phyloP scores from a whole-genome alignment of 2,329 filamentous ascomycete species.

The Torrubiellomyces zombiae region DNA sequence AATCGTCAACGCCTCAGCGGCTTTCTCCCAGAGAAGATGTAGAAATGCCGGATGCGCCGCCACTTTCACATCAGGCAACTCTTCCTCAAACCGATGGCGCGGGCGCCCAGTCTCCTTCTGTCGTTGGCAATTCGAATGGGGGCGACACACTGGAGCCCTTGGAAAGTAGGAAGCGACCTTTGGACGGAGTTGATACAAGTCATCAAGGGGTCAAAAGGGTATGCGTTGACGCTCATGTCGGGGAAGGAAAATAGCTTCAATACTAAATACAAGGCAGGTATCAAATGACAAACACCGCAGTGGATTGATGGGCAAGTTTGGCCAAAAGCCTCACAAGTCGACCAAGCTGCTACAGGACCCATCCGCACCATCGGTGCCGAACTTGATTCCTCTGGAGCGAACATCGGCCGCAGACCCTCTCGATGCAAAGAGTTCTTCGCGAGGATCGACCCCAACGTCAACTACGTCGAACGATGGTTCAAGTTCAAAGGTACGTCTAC shows the following conservation, averaged over 20 bases:
- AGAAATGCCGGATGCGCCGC: constrained; percentile 3
- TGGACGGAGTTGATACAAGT: constrained; percentile 18
- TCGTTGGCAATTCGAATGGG: no score
- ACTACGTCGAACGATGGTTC: no score
- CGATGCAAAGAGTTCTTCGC: neutral
- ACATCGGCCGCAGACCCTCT: constrained; percentile 13
- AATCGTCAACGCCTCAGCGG: neutral
- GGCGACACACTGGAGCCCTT: no score
- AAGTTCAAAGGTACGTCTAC: no score
- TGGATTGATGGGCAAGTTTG: constrained; percentile 20
- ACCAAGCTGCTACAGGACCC: constrained; percentile 25
- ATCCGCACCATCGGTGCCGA: constrained; percentile 34
- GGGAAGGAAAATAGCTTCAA: no score
- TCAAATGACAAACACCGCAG: constrained; percentile 14
- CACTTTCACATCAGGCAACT: no score
- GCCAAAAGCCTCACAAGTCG: constrained; percentile 12
- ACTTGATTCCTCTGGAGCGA: constrained; percentile 27
- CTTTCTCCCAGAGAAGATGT: constrained; percentile 3
- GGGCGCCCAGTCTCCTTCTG: no score
- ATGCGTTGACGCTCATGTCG: no score
- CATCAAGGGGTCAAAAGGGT: constrained; percentile 23
- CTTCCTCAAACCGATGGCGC: no score
- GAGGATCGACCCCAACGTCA: no score
- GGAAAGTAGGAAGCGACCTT: constrained; percentile 25
- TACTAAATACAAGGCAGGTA: constrained; percentile 14